Evolutionary conservation across 2,329 filamentous ascomycete species (phyloP).

Genomic region (Periconia macrospinosa): DNA sequence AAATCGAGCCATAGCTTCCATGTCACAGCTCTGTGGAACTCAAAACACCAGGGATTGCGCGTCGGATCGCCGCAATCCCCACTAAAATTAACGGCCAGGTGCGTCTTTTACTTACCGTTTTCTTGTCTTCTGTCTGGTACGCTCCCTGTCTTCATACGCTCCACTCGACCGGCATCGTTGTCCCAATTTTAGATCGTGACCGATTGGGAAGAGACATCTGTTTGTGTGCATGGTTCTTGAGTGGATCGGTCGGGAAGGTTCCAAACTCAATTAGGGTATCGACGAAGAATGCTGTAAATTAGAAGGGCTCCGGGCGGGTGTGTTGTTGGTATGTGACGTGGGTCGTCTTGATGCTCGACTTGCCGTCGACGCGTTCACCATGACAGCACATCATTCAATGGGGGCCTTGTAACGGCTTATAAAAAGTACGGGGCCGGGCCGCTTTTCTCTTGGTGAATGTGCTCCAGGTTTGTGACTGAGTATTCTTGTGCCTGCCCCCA

Average conservation of each 20-base stretch:
- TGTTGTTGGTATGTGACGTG: background rate
- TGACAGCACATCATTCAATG: no score
- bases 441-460: background rate
- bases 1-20: background rate
- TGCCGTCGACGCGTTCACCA: no score
- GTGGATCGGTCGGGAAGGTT: background rate
- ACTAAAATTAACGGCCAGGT: constrained; percentile 19
- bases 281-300: constrained; percentile 11
- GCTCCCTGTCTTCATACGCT: background rate
- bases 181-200: background rate
- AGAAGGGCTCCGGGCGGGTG: background rate
- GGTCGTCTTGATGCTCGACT: background rate
- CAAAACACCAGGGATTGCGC: constrained; percentile 9
- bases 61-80: constrained; percentile 11
- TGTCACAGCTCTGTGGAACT: constrained; percentile 4
- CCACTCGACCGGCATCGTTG: background rate
- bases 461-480: background rate
- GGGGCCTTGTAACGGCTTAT: background rate
- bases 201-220: background rate
- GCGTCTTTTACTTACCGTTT: constrained; percentile 10
- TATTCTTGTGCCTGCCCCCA: background rate
- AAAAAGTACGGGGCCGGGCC: background rate
- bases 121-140: constrained; percentile 6
- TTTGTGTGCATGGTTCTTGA: background rate
- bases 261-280: background rate